These are phyloP conservation scores for Waitea zeae DNA, from an alignment of 1,284 basidiomycete species.

Conservation along the genomic window DNA sequence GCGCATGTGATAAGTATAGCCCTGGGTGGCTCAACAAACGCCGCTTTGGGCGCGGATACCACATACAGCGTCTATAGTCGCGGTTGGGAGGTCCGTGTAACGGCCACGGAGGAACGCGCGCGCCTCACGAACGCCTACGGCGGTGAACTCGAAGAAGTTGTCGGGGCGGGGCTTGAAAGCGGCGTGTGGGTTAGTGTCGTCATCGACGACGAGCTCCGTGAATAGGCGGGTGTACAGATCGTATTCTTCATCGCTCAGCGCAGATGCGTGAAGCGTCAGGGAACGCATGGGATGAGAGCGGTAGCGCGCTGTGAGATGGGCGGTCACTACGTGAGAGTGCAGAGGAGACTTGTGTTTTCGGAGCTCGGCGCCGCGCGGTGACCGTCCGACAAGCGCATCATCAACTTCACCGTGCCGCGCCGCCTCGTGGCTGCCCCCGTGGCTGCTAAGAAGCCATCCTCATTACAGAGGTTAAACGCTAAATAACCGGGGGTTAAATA, in stretches of 20 bases:
- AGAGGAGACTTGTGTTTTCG: no score
- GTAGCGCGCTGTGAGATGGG: no score
- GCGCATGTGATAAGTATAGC: conserved; percentile 1
- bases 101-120: conserved; percentile 60
- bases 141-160: conserved; percentile 28
- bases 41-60: no score
- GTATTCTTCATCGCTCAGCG: conserved; percentile 57
- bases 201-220: conserved; percentile 29
- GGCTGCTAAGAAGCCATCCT: no score
- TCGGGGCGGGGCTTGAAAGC: conserved; percentile 18
- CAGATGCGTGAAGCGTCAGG: conserved; percentile 51
- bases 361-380: no score
- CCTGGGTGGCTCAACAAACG: conserved; percentile 3
- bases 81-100: conserved; percentile 31
- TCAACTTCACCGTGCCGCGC: no score
- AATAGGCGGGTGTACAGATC: conserved; percentile 41
- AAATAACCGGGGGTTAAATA: no score
- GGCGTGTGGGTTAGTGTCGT: conserved; percentile 15
- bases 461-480: no score
- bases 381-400: no score
- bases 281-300: no score
- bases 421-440: no score
- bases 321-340: no score
- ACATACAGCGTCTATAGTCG: conserved; percentile 40
- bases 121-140: conserved; percentile 41